Evolutionary conservation across 345 rosid genomes (phyloP), one percentile per base, ranked within the genome.

Genomic region (Schrenkiella parvula): DNA sequence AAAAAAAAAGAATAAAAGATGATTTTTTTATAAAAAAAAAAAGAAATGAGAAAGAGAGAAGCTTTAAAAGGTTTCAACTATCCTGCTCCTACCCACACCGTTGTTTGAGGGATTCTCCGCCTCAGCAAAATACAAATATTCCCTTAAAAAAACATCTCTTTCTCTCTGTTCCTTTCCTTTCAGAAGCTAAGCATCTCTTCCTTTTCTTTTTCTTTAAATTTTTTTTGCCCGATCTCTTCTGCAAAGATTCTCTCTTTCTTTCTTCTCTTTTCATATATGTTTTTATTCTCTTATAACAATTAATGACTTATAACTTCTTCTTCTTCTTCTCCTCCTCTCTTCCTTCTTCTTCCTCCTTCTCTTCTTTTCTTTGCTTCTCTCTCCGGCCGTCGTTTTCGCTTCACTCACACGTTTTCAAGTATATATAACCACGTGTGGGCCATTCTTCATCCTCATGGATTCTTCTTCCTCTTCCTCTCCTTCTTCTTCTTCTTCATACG

Each of bases 161-260:
- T 68, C 79, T 77, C 77, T 78, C 74, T 77, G 76, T 83, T 78
- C 72, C 73, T 80, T 76, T 82, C 79, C 84, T 83, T 87, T 87
- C 84, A 73, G 86, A 89, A 87, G 95, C 86, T 73, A 81, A 87
- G 93, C 89, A 88, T 89, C 90, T 79, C 86, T 83, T 72, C 71
- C 76, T 64, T 78, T 79, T 74, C 66, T 71, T 68, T 76, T 71
- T 74, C 51, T 74, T 74, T 79, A 70, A 64, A 71, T 2, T 34
- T 42, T 74, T 75, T 70, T 70, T 7, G 22, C 71, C 66, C 71
- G 80, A 76, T 76, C 80, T 70, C 76, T 70, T 76, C 71, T 70
- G 81, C 73, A 48, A 81, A 86, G 88, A 85, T 89, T 41, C 80
- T 53, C 67, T 63, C 79, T 78, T 62, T 50, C 71, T 78, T 59